Base-by-base conservation (phyloP, 441 rosid species). In the Populus hybrid region DNA sequence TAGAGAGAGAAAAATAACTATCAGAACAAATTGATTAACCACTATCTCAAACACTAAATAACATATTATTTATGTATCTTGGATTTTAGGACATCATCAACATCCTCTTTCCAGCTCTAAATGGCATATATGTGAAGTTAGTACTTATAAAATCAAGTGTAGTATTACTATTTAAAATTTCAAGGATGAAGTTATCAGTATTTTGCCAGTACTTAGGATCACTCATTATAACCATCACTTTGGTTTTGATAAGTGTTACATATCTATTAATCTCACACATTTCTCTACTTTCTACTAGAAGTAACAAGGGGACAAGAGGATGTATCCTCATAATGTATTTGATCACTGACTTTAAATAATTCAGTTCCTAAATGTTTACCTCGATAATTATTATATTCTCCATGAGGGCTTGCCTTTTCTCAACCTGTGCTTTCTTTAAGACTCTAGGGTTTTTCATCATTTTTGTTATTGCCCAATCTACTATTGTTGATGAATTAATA, bases 381-480 rank as follows among this genome's bases (percentile, higher is more conserved):
- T 90, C 94, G 16, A 80, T 36, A 4, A 89, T 83, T 69, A 83
- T 79, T 20, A 83, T 83, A 74, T 84, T 78, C 18, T 86, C 78
- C 4, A 88, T 89, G 3, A 90, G 82, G 46, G 84, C 90, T 67
- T 77, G 64, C 20, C 89, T 86, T 85, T 87, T 87, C 77, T 90
- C 91, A 0, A 70, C 86, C 0, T 90, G 91, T 34, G 89, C 92
- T 28, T 79, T 73, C 59, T 73, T 82, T 9, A 90, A 50, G 23
- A 89, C 84, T 67, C 74, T 79, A 1, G 88, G 88, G 57, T 83
- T 86, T 18, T 76, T 82, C 77, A 90, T 23, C 85, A 89, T 84
- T 80, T 89, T 88, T 0, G 90, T 81, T 11, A 90, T 78, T 6
- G 91, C 80, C 92, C 92, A 90, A 46, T 90, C 92, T 69, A 89